These are phyloP conservation scores for Alternaria triticimaculans DNA, from an alignment of 2,329 filamentous ascomycete genomes.

Conservation along the genomic window DNA sequence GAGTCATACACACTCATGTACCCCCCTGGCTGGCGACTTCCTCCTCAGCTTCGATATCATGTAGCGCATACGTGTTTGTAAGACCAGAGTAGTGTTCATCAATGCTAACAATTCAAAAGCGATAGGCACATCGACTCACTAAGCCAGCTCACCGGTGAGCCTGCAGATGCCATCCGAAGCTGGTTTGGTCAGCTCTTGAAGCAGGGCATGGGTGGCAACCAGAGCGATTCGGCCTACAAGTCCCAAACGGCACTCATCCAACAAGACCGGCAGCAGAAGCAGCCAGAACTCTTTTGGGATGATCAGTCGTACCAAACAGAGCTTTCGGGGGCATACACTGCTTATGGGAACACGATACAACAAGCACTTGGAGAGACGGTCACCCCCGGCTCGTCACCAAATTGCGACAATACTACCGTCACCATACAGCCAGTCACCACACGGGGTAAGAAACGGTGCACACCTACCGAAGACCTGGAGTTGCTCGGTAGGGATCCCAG, in stretches of 20 bases:
- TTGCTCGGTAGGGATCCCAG: conserved; percentile 40
- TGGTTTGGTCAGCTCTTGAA: conserved; percentile 48
- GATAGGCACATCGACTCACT: conserved; percentile 46
- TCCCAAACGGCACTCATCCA: conserved; percentile 44
- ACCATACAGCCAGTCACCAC: conserved; percentile 23
- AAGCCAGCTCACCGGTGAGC: conserved; percentile 45
- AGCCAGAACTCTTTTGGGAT: conserved; percentile 30
- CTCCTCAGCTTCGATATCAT: not conserved
- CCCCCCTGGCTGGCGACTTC: not conserved
- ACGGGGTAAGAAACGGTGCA: conserved; percentile 45
- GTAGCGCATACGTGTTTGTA: not conserved
- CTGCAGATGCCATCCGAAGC: conserved; percentile 39
- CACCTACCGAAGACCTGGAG: conserved; percentile 38
- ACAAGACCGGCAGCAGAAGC: conserved; percentile 2
- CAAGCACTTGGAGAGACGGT: conserved; percentile 15
- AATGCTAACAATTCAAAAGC: conserved; percentile 17
- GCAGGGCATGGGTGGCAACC: conserved; percentile 42
- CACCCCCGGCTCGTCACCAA: conserved; percentile 22
- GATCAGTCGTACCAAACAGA: conserved; percentile 22
- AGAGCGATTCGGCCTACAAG: conserved; percentile 46
- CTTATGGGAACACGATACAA: not conserved
- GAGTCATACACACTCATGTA: not conserved
- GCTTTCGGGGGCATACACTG: not conserved
- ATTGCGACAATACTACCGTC: conserved; percentile 24
- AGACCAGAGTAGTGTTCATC: not conserved